Evolutionary conservation across 2,329 filamentous ascomycete genomes (phyloP).

Genomic region (Neodidymelliopsis sp.): DNA sequence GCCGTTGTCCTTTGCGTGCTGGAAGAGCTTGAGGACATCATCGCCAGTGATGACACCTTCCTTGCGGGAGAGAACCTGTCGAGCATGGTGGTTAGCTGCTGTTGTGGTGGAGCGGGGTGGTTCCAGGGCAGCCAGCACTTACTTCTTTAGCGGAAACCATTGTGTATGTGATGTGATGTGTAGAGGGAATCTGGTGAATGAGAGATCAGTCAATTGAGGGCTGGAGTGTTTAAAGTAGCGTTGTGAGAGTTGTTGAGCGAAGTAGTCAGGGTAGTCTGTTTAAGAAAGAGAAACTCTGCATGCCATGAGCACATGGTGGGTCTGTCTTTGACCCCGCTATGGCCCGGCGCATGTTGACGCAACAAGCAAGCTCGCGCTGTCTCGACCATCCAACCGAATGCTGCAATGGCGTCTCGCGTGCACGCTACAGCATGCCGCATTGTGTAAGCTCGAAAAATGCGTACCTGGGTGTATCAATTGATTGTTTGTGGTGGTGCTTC

Average conservation of each 20-base stretch:
- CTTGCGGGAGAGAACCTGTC: slow-evolving; percentile 20
- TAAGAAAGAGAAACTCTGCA: slow-evolving; percentile 23
- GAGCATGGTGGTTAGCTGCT: slow-evolving; percentile 17
- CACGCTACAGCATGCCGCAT: neutral
- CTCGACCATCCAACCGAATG: slow-evolving; percentile 7
- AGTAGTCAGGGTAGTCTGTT: slow-evolving; percentile 25
- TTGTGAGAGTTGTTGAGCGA: slow-evolving; percentile 17
- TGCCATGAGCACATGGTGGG: slow-evolving; percentile 16
- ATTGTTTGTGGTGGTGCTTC: neutral
- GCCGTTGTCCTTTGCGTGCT: slow-evolving; percentile 83
- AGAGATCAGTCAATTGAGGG: slow-evolving; percentile 17
- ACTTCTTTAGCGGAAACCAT: slow-evolving; percentile 41
- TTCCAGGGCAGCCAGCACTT: slow-evolving; percentile 49
- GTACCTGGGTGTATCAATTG: slow-evolving; percentile 19
- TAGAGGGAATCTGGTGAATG: slow-evolving; percentile 12
- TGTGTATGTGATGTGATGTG: slow-evolving; percentile 19
- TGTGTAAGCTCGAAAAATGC: slow-evolving; percentile 10
- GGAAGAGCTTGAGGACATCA: slow-evolving; percentile 75
- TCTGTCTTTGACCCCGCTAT: slow-evolving; percentile 13
- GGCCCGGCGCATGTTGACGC: slow-evolving; percentile 7
- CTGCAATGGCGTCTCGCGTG: slow-evolving; percentile 4
- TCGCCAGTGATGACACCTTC: slow-evolving; percentile 65
- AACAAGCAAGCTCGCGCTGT: slow-evolving; percentile 18
- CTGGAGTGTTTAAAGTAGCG: slow-evolving; percentile 12
- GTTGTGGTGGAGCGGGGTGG: neutral